Evolutionary conservation across 371 early-diverging fungal species (phyloP), one percentile per base, ranked within the genome.

Genomic region (Mycotypha africana): DNA sequence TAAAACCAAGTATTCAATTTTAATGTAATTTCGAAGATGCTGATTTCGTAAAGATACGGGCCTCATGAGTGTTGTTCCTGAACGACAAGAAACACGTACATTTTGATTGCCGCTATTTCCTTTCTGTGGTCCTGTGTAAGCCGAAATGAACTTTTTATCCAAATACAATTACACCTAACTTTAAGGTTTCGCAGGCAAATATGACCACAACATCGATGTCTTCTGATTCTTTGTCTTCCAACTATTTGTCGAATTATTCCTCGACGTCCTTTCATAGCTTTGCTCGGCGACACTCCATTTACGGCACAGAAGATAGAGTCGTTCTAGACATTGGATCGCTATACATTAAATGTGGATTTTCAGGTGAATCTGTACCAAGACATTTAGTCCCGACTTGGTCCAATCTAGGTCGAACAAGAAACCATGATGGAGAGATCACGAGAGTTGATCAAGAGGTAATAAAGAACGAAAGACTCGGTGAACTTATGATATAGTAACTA

Each of bases 321-420:
- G 87, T 95, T 8, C 74, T 95, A 12, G 93, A 93, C 59, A 71
- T 95, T 49, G 93, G 93, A 9, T 81, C 89, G 0, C 61, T 81
- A 16, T 86, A 85, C 51, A 74, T 92, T 49, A 89, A 90, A 32
- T 88, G 86, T 56, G 95, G 95, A 0, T 88, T 91, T 62, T 88
- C 91, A 15, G 92, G 92, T 20, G 94, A 93, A 61, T 65, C 85
- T 16, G 71, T 77, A 28, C 95, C 95, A 12, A 73, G 91, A 23
- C 81, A 85, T 48, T 68, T 81, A 23, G 57, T 85, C 11, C 78
- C 84, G 0, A 74, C 85, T 32, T 68, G 69, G 64, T 55, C 71
- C 16, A 38, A 57, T 39, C 45, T 66, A 3, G 48, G 54, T 8
- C 58, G 51, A 23, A 62, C 58, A 21, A 37, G 57, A 40, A 51